These are phyloP conservation scores for Friedmanniomyces endolithicus DNA, from an alignment of 495 filamentous ascomycete genomes.

Conservation along the genomic window DNA sequence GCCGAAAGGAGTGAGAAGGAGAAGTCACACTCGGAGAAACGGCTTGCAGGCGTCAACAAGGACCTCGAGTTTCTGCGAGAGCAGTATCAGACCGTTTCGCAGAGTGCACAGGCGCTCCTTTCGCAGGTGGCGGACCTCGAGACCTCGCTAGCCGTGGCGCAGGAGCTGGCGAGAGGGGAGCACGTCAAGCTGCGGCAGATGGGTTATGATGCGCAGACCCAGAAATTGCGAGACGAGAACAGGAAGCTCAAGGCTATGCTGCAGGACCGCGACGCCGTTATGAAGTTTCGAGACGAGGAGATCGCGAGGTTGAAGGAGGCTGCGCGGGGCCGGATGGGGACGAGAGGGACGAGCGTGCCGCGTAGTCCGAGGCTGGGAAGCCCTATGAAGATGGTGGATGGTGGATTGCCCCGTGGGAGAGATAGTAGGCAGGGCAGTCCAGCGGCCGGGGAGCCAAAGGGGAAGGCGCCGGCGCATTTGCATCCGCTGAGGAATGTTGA, in stretches of 20 bases:
- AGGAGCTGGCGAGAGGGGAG: constrained; percentile 8
- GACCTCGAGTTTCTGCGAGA: constrained; percentile 17
- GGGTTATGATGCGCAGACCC: constrained; percentile 11
- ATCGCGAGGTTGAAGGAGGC: constrained; percentile 16
- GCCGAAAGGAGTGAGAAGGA: neutral
- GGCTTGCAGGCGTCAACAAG: constrained; percentile 1
- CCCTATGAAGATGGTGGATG: constrained; percentile 13
- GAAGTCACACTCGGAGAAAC: neutral
- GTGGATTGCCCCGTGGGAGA: neutral
- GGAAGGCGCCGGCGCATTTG: neutral
- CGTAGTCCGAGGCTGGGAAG: constrained; percentile 14
- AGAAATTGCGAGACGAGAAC: constrained; percentile 11
- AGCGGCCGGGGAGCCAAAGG: constrained; percentile 9
- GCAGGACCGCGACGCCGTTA: constrained; percentile 12
- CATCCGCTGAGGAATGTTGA: constrained; percentile 17
- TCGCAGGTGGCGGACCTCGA: constrained; percentile 10
- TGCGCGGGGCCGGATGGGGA: constrained; percentile 16
- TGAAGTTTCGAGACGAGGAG: constrained; percentile 20
- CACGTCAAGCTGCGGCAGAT: constrained; percentile 10
- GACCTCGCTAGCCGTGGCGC: neutral
- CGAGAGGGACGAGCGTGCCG: constrained; percentile 19
- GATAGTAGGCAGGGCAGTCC: constrained; percentile 14
- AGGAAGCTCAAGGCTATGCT: constrained; percentile 13
- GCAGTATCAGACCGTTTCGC: constrained; percentile 18
- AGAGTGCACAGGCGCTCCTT: constrained; percentile 1